Conservation (phyloP, 176 grass and related monocot species). For the Phoenix roebelenii region DNA sequence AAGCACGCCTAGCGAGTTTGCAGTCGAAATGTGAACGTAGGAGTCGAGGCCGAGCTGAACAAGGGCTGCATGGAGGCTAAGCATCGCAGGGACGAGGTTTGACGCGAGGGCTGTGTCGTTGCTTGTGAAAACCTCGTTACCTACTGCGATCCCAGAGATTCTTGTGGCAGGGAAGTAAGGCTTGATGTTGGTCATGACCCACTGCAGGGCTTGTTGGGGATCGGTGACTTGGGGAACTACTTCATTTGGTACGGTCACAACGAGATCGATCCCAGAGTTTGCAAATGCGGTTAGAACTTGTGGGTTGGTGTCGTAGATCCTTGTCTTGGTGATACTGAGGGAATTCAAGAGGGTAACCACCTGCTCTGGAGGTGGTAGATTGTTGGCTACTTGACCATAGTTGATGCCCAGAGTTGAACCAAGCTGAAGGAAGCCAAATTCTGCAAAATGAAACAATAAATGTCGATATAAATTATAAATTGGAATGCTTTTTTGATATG, state of each 20-base stretch:
- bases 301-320: slow-evolving; percentile 86
- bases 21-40: slow-evolving; percentile 66
- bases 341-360: slow-evolving; percentile 52
- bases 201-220: slow-evolving; percentile 45
- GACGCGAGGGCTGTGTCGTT: slow-evolving; percentile 56
- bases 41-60: slow-evolving; percentile 59
- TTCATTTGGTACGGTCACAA: slow-evolving; percentile 82
- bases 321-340: slow-evolving; percentile 53
- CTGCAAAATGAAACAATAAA: slow-evolving; percentile 23
- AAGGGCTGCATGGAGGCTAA: slow-evolving; percentile 56
- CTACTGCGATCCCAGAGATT: slow-evolving; percentile 77
- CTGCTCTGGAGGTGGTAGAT: slow-evolving; percentile 55
- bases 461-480: background rate
- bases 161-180: slow-evolving; percentile 75
- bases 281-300: slow-evolving; percentile 70
- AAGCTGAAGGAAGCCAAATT: slow-evolving; percentile 25
- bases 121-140: slow-evolving; percentile 76
- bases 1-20: slow-evolving; percentile 71
- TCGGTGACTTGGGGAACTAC: slow-evolving; percentile 43
- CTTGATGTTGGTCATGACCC: slow-evolving; percentile 43
- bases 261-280: slow-evolving; percentile 60
- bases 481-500: background rate
- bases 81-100: slow-evolving; percentile 78
- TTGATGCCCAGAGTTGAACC: slow-evolving; percentile 67
- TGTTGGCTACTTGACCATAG: slow-evolving; percentile 90